phyloP scores from a whole-genome alignment of 2,329 filamentous ascomycete genomes.

The Xylaria sp. region DNA sequence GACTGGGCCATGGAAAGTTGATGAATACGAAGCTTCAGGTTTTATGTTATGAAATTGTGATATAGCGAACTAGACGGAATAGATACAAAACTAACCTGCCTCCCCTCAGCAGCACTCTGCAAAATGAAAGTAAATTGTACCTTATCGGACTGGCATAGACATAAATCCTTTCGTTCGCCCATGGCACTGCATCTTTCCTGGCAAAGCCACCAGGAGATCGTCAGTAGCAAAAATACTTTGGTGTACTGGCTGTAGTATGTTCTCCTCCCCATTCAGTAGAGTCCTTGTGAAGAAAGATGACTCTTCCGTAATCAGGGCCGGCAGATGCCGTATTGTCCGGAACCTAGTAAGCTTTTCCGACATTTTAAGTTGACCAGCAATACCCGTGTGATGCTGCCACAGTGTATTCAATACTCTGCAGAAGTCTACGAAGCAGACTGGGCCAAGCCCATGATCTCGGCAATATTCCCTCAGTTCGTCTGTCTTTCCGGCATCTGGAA shows the following conservation, averaged over 20 bases:
- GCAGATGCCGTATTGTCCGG: constrained; percentile 15
- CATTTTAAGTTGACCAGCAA: constrained; percentile 10
- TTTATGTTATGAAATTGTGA: not conserved
- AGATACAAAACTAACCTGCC: no score
- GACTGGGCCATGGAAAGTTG: constrained; percentile 33
- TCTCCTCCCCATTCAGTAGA: constrained; percentile 17
- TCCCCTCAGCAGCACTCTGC: not conserved
- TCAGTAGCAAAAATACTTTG: constrained; percentile 30
- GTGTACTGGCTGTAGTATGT: constrained; percentile 28
- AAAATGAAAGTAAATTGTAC: no score
- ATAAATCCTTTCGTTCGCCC: constrained; percentile 23
- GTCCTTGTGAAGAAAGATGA: constrained; percentile 27
- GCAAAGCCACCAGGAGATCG: constrained; percentile 27
- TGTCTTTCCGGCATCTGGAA: not conserved
- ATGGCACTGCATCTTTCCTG: constrained; percentile 25
- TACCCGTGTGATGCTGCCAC: constrained; percentile 12
- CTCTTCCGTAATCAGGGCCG: constrained; percentile 22
- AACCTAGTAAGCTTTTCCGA: constrained; percentile 2
- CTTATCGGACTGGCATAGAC: constrained; percentile 25
- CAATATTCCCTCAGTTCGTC: constrained; percentile 21
- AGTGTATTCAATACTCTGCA: constrained; percentile 13
- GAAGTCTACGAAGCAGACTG: constrained; percentile 25
- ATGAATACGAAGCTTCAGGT: not conserved
- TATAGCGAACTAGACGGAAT: no score
- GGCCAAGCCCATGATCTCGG: constrained; percentile 22